Evolutionary conservation across 352 stramenopile species (phyloP).

Genomic region (Thalassiosira mediterranea): DNA sequence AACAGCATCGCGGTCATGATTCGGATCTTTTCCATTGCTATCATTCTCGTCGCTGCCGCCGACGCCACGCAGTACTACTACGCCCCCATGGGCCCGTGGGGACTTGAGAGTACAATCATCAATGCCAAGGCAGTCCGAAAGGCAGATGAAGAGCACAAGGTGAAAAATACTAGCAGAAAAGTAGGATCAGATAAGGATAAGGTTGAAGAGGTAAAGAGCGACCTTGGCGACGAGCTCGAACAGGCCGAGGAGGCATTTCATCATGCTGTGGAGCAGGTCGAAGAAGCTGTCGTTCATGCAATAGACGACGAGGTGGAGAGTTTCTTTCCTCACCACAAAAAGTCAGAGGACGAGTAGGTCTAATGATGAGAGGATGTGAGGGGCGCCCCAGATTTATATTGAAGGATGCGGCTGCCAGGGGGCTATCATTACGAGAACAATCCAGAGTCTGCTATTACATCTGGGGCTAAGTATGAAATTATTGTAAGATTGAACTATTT

Average conservation of each 20-base stretch:
- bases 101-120: conserved; percentile 34
- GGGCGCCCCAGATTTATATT: too few species aligned
- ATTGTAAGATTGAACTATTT: too few species aligned
- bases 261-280: conserved; percentile 41
- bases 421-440: too few species aligned
- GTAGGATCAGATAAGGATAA: too few species aligned
- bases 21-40: conserved; percentile 21
- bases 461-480: too few species aligned
- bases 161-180: conserved; percentile 10
- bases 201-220: conserved; percentile 33
- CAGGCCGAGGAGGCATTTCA: conserved; percentile 46
- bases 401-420: too few species aligned
- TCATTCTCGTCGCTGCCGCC: conserved; percentile 13
- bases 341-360: conserved; percentile 18
- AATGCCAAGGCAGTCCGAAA: conserved; percentile 18
- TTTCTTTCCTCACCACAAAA: conserved; percentile 53
- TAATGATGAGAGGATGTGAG: too few species aligned
- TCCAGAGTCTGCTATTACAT: too few species aligned
- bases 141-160: conserved; percentile 27
- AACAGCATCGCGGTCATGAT: conserved; percentile 17
- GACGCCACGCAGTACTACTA: conserved; percentile 41
- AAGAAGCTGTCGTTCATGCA: conserved; percentile 37
- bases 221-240: conserved; percentile 38
- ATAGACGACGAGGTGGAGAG: conserved; percentile 57
- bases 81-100: conserved; percentile 37